Evolutionary conservation across 306 rosid genomes (phyloP).

Genomic region (Clitoria ternatea): DNA sequence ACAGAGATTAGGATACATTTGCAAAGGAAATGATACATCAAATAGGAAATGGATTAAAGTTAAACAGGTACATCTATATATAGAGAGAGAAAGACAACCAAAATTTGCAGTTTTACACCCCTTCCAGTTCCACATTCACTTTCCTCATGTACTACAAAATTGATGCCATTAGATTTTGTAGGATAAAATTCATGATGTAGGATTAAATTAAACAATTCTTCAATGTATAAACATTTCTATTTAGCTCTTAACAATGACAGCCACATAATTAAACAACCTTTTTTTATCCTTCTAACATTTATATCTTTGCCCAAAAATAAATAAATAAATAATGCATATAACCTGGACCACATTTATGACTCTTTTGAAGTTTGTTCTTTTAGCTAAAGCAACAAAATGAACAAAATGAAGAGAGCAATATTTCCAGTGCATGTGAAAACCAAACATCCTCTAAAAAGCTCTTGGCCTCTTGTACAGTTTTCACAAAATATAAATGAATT

Average conservation of each 20-base stretch:
- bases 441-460: not conserved
- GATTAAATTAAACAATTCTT: not conserved
- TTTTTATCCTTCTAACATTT: not conserved
- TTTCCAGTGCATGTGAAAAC: not conserved
- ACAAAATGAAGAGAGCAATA: not conserved
- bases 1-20: not conserved
- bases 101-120: conserved; percentile 8
- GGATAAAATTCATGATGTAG: not conserved
- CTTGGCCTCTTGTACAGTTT: not conserved
- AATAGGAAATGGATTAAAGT: not conserved
- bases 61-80: not conserved
- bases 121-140: not conserved
- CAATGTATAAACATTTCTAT: not conserved
- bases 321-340: not conserved
- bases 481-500: not conserved
- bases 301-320: not conserved
- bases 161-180: not conserved
- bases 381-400: conserved; percentile 2
- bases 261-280: not conserved
- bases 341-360: not conserved
- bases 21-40: conserved; percentile 5
- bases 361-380: not conserved
- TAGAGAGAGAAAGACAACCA: not conserved
- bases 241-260: not conserved
- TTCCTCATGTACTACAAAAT: not conserved